Evolutionary conservation across 2,329 filamentous ascomycete species (phyloP).

Genomic region (Monilinia fructigena): DNA sequence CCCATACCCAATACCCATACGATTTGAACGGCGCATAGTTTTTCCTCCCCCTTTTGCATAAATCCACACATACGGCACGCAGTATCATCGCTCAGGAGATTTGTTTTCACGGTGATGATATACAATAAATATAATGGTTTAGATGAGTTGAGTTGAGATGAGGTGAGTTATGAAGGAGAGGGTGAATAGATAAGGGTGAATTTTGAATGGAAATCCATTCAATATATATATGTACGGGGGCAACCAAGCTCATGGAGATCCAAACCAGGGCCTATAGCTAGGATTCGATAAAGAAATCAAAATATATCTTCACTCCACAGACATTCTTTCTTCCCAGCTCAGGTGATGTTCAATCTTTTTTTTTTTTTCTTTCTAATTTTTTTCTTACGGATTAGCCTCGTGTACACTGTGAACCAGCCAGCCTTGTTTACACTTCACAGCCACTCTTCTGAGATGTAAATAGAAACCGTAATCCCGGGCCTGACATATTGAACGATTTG

Average conservation of each 20-base stretch:
- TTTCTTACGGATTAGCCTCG: background rate
- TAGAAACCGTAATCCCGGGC: conserved; percentile 11
- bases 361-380: background rate
- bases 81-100: background rate
- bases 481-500: background rate
- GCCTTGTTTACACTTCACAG: conserved; percentile 14
- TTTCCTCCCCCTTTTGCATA: background rate
- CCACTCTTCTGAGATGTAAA: conserved; percentile 11
- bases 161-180: background rate
- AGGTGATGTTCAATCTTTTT: background rate
- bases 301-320: background rate
- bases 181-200: background rate
- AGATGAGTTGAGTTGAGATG: too few species aligned
- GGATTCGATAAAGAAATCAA: background rate
- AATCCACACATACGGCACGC: background rate
- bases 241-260: background rate
- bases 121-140: background rate
- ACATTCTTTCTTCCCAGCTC: background rate
- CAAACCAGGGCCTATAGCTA: background rate
- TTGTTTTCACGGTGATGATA: background rate
- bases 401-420: background rate
- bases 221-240: background rate
- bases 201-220: background rate
- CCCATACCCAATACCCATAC: too few species aligned
- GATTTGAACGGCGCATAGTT: background rate